Conservation (phyloP, 2,329 filamentous ascomycete genomes). For the Cytospora mali region DNA sequence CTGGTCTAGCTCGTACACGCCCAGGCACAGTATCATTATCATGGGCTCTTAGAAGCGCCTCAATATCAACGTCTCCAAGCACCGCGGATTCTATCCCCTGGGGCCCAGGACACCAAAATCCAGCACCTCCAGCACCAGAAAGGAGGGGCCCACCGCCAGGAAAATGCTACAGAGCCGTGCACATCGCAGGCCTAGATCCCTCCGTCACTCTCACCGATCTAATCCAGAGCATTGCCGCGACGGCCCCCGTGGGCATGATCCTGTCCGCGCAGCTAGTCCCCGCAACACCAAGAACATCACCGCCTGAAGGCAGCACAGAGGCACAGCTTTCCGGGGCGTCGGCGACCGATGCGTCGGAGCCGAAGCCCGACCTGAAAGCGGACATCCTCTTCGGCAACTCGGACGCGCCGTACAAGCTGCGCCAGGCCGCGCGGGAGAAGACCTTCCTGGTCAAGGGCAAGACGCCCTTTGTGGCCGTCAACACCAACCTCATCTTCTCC, state of each 20-base stretch:
- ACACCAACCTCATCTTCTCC: neutral
- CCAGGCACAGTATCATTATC: neutral
- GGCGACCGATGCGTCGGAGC: no score
- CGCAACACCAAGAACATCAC: neutral
- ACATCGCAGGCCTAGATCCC: neutral
- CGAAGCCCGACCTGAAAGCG: neutral
- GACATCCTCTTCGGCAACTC: constrained; percentile 7
- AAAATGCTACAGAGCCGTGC: neutral
- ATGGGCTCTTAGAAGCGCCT: neutral
- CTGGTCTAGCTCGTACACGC: neutral
- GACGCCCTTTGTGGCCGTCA: neutral
- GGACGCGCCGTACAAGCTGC: neutral
- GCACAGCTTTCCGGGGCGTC: no score
- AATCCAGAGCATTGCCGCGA: neutral
- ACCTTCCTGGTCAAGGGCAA: neutral
- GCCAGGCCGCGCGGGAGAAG: neutral
- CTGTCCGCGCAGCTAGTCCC: neutral
- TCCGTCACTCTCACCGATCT: constrained; percentile 1
- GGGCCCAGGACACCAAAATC: neutral
- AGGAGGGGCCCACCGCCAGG: neutral
- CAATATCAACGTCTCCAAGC: neutral
- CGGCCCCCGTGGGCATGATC: constrained; percentile 1
- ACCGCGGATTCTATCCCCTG: neutral
- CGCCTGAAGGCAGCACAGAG: no score
- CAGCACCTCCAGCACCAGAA: neutral